A percentile compares a stretch with the other conserved stretches of the same genome.
These are phyloP conservation scores for Boletellus deceptivus DNA, from an alignment of 1,284 basidiomycete species.

Conservation along the genomic window DNA sequence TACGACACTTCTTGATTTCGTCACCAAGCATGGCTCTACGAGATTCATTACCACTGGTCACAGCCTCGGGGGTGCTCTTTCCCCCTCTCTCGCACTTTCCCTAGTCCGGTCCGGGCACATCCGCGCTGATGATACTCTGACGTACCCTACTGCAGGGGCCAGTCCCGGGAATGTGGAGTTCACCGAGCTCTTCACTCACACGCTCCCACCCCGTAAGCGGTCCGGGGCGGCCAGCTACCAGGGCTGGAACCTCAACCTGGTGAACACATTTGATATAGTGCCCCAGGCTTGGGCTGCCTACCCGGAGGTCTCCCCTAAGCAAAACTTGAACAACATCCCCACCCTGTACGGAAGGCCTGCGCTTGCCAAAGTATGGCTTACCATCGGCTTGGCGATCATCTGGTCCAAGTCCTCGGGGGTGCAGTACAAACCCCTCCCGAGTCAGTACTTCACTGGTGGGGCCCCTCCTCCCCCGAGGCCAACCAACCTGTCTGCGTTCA, in stretches of 20 bases:
- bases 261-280: constrained; percentile 9
- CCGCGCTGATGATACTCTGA: background rate
- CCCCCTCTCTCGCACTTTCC: constrained; percentile 11
- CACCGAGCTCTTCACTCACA: background rate
- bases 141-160: constrained; percentile 7
- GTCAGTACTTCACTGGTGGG: too few species aligned
- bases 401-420: too few species aligned
- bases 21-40: background rate
- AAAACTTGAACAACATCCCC: background rate
- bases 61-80: constrained; percentile 11
- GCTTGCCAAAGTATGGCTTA: too few species aligned
- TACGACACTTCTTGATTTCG: constrained; percentile 13
- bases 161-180: constrained; percentile 5
- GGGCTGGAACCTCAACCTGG: constrained; percentile 16
- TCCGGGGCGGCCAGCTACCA: background rate
- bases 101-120: background rate
- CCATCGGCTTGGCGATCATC: too few species aligned
- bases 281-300: constrained; percentile 5
- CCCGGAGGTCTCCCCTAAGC: background rate
- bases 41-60: constrained; percentile 11
- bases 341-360: background rate
- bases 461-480: too few species aligned
- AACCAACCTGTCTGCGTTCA: too few species aligned
- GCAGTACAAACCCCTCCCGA: too few species aligned
- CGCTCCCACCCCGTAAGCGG: constrained; percentile 2